Evolutionary conservation across 2,329 filamentous ascomycete species (phyloP).

Genomic region (Tolypocladium tropicale): DNA sequence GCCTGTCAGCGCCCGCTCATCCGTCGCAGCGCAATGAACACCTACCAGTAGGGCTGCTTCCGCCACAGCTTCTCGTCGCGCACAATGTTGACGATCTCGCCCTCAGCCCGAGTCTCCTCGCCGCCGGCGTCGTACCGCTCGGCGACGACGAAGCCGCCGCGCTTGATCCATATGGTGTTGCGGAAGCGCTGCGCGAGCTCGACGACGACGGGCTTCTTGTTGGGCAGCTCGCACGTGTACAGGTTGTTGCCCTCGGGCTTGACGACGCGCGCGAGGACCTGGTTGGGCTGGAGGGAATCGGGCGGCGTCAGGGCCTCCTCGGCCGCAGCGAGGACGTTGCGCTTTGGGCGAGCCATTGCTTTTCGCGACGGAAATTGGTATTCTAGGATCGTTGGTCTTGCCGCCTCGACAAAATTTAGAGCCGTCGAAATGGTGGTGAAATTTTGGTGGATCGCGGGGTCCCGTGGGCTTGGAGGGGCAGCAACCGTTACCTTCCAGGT

Average conservation of each 20-base stretch:
- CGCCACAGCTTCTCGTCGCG: conserved; percentile 87
- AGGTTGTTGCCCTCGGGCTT: conserved; percentile 83
- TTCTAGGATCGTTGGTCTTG: too few relatives aligned
- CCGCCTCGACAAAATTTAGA: not conserved
- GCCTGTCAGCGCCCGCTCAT: conserved; percentile 9
- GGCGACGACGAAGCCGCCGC: conserved; percentile 77
- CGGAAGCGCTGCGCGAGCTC: conserved; percentile 81
- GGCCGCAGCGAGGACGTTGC: conserved; percentile 66
- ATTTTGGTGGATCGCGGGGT: conserved; percentile 2
- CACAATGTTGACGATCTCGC: conserved; percentile 89
- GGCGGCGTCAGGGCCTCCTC: conserved; percentile 58
- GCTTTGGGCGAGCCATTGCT: conserved; percentile 42
- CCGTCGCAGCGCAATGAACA: not conserved
- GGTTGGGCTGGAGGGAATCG: conserved; percentile 48
- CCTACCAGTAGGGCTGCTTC: conserved; percentile 76
- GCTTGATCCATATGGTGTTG: conserved; percentile 87
- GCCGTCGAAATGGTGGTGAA: not conserved
- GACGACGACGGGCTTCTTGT: conserved; percentile 55
- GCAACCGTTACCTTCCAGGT: too few relatives aligned
- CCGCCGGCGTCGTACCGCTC: conserved; percentile 55
- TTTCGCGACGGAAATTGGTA: not conserved
- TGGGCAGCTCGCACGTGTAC: conserved; percentile 67
- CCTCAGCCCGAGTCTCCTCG: conserved; percentile 67
- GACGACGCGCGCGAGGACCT: conserved; percentile 63
- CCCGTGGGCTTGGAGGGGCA: not conserved